Evolutionary conservation across 345 rosid species (phyloP).

Genomic region (Salix udensis): DNA sequence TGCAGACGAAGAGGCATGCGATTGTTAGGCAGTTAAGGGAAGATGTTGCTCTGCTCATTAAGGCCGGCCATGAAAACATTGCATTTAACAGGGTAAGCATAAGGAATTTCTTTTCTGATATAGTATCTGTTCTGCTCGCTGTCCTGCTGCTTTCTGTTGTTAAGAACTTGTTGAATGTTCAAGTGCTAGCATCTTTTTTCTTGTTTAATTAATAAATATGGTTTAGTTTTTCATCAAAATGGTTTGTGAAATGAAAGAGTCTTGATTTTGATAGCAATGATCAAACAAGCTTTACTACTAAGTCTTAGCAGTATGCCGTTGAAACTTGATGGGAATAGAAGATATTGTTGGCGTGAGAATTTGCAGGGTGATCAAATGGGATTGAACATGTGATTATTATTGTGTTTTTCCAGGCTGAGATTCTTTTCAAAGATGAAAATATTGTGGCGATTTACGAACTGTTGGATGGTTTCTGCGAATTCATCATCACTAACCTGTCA

Average conservation of each 20-base stretch:
- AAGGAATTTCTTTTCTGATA: not conserved
- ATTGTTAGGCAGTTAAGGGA: constrained; percentile 60
- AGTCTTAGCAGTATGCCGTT: not conserved
- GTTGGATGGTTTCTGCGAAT: constrained; percentile 59
- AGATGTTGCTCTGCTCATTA: constrained; percentile 63
- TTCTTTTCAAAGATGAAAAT: constrained; percentile 53
- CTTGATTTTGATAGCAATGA: not conserved
- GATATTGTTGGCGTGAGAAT: not conserved
- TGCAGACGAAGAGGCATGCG: constrained; percentile 59
- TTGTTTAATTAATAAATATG: not conserved
- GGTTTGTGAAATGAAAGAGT: not conserved
- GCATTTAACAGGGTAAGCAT: constrained; percentile 52
- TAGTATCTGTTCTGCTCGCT: not conserved
- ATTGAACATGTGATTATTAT: not conserved
- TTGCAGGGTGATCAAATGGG: not conserved
- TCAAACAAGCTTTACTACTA: not conserved
- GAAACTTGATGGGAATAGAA: not conserved
- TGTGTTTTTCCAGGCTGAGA: constrained; percentile 42
- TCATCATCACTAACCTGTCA: constrained; percentile 46
- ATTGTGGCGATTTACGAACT: constrained; percentile 43
- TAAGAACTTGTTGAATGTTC: too few species aligned
- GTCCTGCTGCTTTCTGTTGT: not conserved
- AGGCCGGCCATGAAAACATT: constrained; percentile 40
- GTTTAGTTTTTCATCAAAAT: too few species aligned
- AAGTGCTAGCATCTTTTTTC: not conserved